phyloP scores from a whole-genome alignment of 1,284 basidiomycete species.

The Mycena sp. region DNA sequence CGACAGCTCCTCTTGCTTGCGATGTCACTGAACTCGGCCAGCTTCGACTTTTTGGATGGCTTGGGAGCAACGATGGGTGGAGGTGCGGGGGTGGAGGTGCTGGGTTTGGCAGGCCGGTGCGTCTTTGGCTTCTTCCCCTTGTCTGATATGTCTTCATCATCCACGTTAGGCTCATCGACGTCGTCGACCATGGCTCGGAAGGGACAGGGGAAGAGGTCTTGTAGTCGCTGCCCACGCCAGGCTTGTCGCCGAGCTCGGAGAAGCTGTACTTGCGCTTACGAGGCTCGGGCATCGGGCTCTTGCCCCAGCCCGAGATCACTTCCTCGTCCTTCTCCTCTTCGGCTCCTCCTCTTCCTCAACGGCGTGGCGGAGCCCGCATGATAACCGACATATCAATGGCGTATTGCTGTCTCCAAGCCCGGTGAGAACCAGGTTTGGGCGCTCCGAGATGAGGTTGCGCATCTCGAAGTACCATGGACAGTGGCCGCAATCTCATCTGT shows the following conservation, averaged over 20 bases:
- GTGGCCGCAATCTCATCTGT: background rate
- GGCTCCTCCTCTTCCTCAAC: background rate
- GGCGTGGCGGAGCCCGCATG: background rate
- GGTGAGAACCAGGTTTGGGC: slow-evolving; percentile 1
- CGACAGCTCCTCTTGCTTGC: background rate
- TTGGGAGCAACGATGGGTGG: background rate
- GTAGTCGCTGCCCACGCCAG: background rate
- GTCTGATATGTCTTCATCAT: background rate
- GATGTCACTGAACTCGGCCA: background rate
- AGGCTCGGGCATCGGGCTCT: background rate
- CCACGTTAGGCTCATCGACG: background rate
- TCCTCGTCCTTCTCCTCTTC: background rate
- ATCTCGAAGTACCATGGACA: slow-evolving; percentile 22
- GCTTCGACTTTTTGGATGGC: slow-evolving; percentile 3
- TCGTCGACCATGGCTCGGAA: too few species aligned
- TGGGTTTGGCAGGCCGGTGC: background rate
- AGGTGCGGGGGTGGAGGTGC: background rate
- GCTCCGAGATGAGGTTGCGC: slow-evolving; percentile 13
- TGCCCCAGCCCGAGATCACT: background rate
- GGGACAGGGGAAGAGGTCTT: background rate
- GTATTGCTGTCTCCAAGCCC: slow-evolving; percentile 18
- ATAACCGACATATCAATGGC: background rate
- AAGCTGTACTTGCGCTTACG: background rate
- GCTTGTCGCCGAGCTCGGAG: background rate
- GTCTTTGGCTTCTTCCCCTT: background rate